Evolutionary conservation across 75 land plant species (phyloP).

Genomic region (Sequoia sempervirens): DNA sequence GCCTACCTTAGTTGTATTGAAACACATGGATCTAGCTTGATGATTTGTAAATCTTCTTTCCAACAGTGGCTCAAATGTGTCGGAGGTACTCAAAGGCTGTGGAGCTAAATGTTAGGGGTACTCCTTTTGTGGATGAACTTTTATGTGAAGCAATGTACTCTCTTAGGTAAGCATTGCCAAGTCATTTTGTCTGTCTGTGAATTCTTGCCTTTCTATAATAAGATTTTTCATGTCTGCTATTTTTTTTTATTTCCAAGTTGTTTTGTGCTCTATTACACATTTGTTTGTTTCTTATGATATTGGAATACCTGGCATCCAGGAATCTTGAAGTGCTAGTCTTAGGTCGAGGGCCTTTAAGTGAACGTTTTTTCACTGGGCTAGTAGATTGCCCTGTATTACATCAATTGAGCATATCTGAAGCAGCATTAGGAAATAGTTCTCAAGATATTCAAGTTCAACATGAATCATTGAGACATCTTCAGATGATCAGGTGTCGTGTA

Average conservation of each 20-base stretch:
- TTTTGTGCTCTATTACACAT: background rate
- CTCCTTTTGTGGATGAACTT: background rate
- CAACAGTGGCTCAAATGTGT: constrained; percentile 4
- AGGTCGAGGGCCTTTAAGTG: constrained; percentile 5
- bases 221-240: background rate
- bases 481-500: constrained; percentile 72
- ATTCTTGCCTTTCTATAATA: background rate
- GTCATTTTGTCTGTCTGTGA: background rate
- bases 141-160: background rate
- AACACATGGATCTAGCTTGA: background rate
- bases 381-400: background rate
- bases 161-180: constrained; percentile 1
- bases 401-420: constrained; percentile 5
- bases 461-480: constrained; percentile 51
- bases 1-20: background rate
- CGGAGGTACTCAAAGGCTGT: constrained; percentile 3
- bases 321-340: background rate
- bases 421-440: constrained; percentile 41
- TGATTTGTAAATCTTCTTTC: background rate
- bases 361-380: background rate
- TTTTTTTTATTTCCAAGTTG: background rate
- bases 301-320: background rate
- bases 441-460: constrained; percentile 77
- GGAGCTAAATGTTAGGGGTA: background rate
- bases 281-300: background rate